These are phyloP conservation scores for Gossypioides kirkii DNA, from an alignment of 345 rosid species.

Conservation along the genomic window DNA sequence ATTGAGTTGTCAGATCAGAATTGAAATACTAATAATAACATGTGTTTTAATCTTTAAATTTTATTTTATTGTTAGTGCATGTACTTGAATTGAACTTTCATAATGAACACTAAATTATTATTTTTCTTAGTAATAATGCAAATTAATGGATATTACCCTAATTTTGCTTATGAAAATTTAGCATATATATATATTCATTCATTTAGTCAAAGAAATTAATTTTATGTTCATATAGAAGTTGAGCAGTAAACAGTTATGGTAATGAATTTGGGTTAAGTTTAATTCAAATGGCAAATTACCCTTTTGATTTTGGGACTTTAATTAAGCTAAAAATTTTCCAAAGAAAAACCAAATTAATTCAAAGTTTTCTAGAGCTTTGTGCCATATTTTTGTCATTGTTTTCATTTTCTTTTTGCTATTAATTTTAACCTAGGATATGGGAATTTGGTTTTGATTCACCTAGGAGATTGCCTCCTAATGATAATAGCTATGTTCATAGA, in stretches of 20 bases:
- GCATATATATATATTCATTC: neutral
- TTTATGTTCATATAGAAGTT: neutral
- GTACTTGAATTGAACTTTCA: neutral
- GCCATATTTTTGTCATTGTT: neutral
- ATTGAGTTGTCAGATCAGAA: neutral
- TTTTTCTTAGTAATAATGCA: neutral
- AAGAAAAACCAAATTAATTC: neutral
- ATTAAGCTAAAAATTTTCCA: neutral
- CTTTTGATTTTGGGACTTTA: neutral
- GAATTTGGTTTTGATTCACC: slow-evolving; percentile 13
- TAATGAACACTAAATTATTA: neutral
- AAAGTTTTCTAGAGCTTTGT: slow-evolving; percentile 30
- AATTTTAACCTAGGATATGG: slow-evolving; percentile 17
- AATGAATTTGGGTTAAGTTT: too few species aligned
- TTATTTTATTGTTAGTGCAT: neutral
- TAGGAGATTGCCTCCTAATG: slow-evolving; percentile 12
- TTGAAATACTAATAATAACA: too few species aligned
- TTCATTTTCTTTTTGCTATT: neutral
- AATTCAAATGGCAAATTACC: too few species aligned
- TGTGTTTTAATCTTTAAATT: too few species aligned
- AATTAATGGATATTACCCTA: neutral
- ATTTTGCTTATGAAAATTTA: too few species aligned
- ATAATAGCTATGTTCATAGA: slow-evolving; percentile 10
- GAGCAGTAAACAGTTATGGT: too few species aligned
- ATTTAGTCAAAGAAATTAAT: neutral